These are phyloP conservation scores for Botrytis elliptica DNA, from an alignment of 2,329 filamentous ascomycete genomes.

Conservation along the genomic window DNA sequence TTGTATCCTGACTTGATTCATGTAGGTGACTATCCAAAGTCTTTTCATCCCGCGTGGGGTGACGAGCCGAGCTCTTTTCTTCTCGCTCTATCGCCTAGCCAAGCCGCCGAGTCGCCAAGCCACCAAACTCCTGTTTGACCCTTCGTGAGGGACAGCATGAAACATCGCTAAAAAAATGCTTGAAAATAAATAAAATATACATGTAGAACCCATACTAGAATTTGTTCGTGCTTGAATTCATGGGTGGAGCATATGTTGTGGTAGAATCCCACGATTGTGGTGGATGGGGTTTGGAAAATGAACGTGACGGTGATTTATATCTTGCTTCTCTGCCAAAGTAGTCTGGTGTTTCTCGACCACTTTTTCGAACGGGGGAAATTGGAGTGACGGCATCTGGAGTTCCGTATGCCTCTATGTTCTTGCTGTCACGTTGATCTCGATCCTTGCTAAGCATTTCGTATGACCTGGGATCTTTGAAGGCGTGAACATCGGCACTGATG, in stretches of 20 bases:
- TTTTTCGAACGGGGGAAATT: constrained; percentile 32
- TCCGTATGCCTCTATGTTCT: constrained; percentile 35
- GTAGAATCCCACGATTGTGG: constrained; percentile 37
- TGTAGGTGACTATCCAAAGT: neutral
- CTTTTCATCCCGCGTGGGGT: neutral
- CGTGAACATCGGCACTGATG: constrained; percentile 73
- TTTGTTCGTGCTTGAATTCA: constrained; percentile 39
- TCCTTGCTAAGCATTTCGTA: constrained; percentile 73
- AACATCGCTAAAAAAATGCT: constrained; percentile 8
- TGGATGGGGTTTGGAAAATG: constrained; percentile 49
- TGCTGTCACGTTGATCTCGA: constrained; percentile 35
- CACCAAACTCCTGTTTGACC: constrained; percentile 3
- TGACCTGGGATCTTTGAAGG: constrained; percentile 63
- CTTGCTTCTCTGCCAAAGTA: constrained; percentile 46
- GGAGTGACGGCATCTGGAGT: constrained; percentile 26
- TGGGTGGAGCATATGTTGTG: constrained; percentile 31
- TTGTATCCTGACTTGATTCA: neutral
- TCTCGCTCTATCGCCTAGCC: neutral
- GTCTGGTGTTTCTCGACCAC: constrained; percentile 39
- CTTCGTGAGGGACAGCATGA: neutral
- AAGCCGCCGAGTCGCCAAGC: neutral
- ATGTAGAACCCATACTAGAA: constrained; percentile 25
- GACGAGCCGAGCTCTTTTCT: neutral
- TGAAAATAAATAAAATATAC: neutral
- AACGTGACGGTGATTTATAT: constrained; percentile 48